Evolutionary conservation across 192 early-diverging fungal genomes (phyloP), one percentile per base, ranked within the genome.

Genomic region (Chytriomyces sp.): DNA sequence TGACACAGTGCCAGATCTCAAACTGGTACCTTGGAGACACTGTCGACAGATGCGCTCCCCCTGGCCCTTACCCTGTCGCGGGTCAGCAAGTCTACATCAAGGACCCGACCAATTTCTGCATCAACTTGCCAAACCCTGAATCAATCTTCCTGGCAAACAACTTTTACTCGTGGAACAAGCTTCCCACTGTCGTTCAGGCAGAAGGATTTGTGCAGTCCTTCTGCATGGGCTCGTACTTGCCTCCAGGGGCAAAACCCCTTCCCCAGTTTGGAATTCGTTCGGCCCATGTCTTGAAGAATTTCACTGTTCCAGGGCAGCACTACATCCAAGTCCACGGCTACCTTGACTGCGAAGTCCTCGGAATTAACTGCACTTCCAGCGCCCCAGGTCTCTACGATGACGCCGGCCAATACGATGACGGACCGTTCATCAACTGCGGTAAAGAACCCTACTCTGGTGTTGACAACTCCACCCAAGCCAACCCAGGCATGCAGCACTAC

Each of bases 381-480:
- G 48, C 49, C 1, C 69, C 69, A 8, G 76, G 71, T 18, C 70
- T 53, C 5, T 69, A 70, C 45, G 76, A 81, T 66, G 72, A 81
- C 63, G 80, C 68, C 62, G 80, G 80, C 28, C 80, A 81, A 78
- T 81, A 63, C 46, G 61, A 81, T 5, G 49, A 67, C n/a, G 80
- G 61, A 8, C 23, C 72, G 8, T 82, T 70, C 64, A 18, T 45
- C 6, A 46, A 24, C 60, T 82, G 78, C 63, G 81, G 81, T 24
- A 80, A 82, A 63, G 81, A 82, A 48, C 81, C 81, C 23, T 82
- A 82, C 50, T 80, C 78, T 59, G 81, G 81, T 1, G 73, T 75
- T 6, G 73, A 75, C 64, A 44, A 49, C 13, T 20, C 46, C 10
- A 13, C 73, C 13, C 23, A 6, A 28, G 73, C 45, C 47, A 75